phyloP scores from a whole-genome alignment of 2,329 filamentous ascomycete species.

The Stagonosporopsis tanaceti region DNA sequence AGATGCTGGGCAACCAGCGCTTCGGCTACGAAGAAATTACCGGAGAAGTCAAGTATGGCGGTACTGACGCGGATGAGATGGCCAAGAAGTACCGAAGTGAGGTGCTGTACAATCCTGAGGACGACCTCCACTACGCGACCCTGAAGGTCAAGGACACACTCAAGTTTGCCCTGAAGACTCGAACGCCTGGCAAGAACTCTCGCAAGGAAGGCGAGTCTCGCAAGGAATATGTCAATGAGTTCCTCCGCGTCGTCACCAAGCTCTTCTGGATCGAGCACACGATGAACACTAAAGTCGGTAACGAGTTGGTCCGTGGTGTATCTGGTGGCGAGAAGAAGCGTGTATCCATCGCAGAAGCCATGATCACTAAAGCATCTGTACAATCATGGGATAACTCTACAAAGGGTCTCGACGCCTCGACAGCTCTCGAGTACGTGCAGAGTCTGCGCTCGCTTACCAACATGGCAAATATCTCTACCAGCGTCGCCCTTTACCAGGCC shows the following conservation, averaged over 20 bases:
- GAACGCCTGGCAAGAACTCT: slow-evolving; percentile 69
- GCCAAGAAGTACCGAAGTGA: slow-evolving; percentile 69
- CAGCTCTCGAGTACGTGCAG: slow-evolving; percentile 76
- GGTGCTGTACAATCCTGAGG: slow-evolving; percentile 78
- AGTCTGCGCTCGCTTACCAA: slow-evolving; percentile 71
- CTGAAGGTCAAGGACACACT: slow-evolving; percentile 78
- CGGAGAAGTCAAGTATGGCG: slow-evolving; percentile 65
- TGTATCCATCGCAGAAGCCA: slow-evolving; percentile 58
- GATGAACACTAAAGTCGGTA: slow-evolving; percentile 75
- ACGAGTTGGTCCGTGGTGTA: slow-evolving; percentile 74
- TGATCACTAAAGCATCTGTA: slow-evolving; percentile 52
- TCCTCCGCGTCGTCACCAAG: slow-evolving; percentile 73
- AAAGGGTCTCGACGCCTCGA: slow-evolving; percentile 75
- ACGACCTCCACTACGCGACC: slow-evolving; percentile 80
- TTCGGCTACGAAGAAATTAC: slow-evolving; percentile 65
- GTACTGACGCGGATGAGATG: slow-evolving; percentile 61
- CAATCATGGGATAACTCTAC: slow-evolving; percentile 69
- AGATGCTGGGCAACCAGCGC: slow-evolving; percentile 71
- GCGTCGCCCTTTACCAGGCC: slow-evolving; percentile 77
- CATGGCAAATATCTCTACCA: slow-evolving; percentile 67
- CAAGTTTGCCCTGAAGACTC: slow-evolving; percentile 73
- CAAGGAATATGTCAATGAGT: slow-evolving; percentile 66
- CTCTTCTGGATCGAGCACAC: slow-evolving; percentile 77
- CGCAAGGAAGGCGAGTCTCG: slow-evolving; percentile 69
- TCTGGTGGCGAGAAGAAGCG: slow-evolving; percentile 60